Evolutionary conservation across 805 yeast species (phyloP).

Genomic region (Saccharomycopsis vini): DNA sequence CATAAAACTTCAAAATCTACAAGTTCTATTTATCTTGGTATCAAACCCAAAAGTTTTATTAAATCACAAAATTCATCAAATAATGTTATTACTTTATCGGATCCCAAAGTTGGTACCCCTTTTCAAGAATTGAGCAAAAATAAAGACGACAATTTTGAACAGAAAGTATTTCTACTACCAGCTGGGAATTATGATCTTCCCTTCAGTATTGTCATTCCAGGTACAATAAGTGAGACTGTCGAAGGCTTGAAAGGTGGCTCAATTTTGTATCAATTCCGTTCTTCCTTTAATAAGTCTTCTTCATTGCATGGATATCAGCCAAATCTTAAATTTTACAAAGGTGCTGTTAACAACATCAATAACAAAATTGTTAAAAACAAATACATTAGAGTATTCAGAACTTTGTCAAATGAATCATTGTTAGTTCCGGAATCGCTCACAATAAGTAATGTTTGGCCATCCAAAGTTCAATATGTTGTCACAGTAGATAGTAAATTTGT

Average conservation of each 20-base stretch:
- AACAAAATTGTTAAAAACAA: slow-evolving; percentile 51
- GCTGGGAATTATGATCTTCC: slow-evolving; percentile 85
- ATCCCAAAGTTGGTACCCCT: slow-evolving; percentile 5
- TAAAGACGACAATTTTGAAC: neutral
- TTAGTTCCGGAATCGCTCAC: slow-evolving; percentile 86
- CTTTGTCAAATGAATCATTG: slow-evolving; percentile 74
- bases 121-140: slow-evolving; percentile 4
- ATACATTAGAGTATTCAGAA: slow-evolving; percentile 73
- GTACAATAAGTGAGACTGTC: slow-evolving; percentile 75
- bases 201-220: slow-evolving; percentile 75
- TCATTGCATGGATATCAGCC: neutral
- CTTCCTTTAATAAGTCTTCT: slow-evolving; percentile 60
- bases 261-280: slow-evolving; percentile 62
- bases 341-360: slow-evolving; percentile 46
- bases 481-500: slow-evolving; percentile 80
- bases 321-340: neutral
- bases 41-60: slow-evolving; percentile 3
- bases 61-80: slow-evolving; percentile 1
- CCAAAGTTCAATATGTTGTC: slow-evolving; percentile 80
- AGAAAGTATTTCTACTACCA: slow-evolving; percentile 9
- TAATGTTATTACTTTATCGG: slow-evolving; percentile 7
- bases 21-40: slow-evolving; percentile 1
- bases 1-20: slow-evolving; percentile 3
- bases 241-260: slow-evolving; percentile 82
- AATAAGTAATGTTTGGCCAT: slow-evolving; percentile 92